Evolutionary conservation across 352 stramenopile genomes (phyloP).

Genomic region (Globisporangium okanoganense): DNA sequence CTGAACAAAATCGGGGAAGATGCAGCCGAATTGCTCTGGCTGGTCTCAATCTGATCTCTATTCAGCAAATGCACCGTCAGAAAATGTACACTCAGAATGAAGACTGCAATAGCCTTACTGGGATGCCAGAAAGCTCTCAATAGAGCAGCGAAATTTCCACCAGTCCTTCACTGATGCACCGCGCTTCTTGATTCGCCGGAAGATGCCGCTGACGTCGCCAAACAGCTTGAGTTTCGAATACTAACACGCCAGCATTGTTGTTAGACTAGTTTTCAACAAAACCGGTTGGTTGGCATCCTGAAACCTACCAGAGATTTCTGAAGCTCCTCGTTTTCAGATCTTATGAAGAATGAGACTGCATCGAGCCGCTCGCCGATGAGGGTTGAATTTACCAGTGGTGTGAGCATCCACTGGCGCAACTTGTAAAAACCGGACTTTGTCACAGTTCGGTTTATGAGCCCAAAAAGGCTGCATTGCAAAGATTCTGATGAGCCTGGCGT

Average conservation of each 20-base stretch:
- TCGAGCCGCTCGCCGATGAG: conserved; percentile 56
- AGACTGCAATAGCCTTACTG: conserved; percentile 33
- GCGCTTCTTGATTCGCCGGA: conserved; percentile 58
- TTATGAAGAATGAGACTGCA: conserved; percentile 54
- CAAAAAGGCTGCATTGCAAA: conserved; percentile 48
- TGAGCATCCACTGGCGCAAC: conserved; percentile 77
- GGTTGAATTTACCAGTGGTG: conserved; percentile 43
- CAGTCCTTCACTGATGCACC: conserved; percentile 64
- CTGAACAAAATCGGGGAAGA: conserved; percentile 31
- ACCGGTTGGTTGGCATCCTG: neutral
- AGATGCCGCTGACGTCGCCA: conserved; percentile 58
- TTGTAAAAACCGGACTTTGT: conserved; percentile 60
- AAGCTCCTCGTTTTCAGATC: conserved; percentile 51
- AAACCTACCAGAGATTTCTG: conserved; percentile 45
- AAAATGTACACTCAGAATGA: neutral
- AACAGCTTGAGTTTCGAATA: conserved; percentile 56
- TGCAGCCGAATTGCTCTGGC: neutral
- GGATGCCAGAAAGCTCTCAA: conserved; percentile 51
- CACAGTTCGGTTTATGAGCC: conserved; percentile 73
- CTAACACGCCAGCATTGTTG: conserved; percentile 25
- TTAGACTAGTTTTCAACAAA: neutral
- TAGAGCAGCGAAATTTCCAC: conserved; percentile 53
- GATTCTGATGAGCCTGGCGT: neutral
- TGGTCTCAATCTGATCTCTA: conserved; percentile 27
- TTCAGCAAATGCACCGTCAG: conserved; percentile 3